Percentiles rank a stretch among this genome's conserved stretches.
Conservation (phyloP, 2,329 filamentous ascomycete genomes). For the Neonectria ditissima region DNA sequence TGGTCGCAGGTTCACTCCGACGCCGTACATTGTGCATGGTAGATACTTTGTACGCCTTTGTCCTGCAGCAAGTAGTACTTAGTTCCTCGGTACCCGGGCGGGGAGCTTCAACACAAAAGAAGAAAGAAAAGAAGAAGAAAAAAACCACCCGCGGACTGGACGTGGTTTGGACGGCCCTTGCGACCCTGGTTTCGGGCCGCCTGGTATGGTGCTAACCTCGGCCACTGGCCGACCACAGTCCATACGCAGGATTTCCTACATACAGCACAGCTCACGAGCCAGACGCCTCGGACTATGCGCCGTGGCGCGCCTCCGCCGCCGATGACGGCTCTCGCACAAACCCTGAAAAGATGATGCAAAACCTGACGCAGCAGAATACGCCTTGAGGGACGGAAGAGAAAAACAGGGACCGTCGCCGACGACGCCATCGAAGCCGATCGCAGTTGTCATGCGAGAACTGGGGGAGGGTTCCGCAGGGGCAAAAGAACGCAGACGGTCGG, state of each 20-base stretch:
- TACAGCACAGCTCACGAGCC: conserved; percentile 5
- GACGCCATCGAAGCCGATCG: conserved; percentile 36
- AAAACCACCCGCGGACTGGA: neutral
- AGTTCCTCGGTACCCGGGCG: neutral
- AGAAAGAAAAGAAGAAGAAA: neutral
- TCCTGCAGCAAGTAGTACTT: neutral
- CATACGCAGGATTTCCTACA: neutral
- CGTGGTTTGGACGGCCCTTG: neutral
- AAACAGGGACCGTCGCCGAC: conserved; percentile 19
- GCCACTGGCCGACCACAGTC: neutral
- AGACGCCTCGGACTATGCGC: conserved; percentile 15
- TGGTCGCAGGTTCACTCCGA: neutral
- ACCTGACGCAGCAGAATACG: neutral
- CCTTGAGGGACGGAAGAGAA: conserved; percentile 8
- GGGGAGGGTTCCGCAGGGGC: conserved; percentile 29
- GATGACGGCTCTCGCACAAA: conserved; percentile 35
- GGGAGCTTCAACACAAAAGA: neutral
- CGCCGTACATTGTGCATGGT: neutral
- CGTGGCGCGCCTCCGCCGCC: conserved; percentile 15
- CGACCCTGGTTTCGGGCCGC: conserved; percentile 11
- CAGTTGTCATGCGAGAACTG: conserved; percentile 28
- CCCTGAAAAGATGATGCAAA: neutral
- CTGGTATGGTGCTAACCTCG: conserved; percentile 16
- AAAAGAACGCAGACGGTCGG: conserved; percentile 1
- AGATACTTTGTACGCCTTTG: neutral